Evolutionary conservation across 768 basidiomycete species (phyloP), one percentile per base, ranked within the genome.

Genomic region (Boletus tomentosulus): DNA sequence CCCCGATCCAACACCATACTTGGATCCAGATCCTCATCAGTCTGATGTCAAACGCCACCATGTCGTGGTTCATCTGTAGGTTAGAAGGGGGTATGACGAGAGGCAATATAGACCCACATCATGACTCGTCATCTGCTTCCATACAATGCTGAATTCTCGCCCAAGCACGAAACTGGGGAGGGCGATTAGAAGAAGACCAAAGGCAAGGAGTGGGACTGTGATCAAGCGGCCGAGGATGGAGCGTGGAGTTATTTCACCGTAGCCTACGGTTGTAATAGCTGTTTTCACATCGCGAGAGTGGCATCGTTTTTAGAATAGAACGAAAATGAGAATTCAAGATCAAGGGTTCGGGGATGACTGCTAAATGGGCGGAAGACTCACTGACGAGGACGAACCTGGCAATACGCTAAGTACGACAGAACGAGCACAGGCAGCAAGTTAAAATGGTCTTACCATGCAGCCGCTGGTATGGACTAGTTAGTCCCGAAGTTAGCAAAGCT

Each of bases 101-200:
- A 19, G 3, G 15, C 4, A 19, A 0, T 24, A 24, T 16, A 30
- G 15, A 43, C 76, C n/a, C 41, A 78, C 80, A 43, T 76, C 71
- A 46, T 76, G 68, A 19, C 66, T 71, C 1, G 77, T 78, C 89
- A 94, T 92, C 30, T 77, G 78, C 53, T 94, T 91, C 88, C 92
- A 97, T 1, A 94, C 89, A 12, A 86, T 74, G 55, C 90, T 91
- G 67, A 97, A 97, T 66, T 97, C 92, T 35, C 92, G 74, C 0
- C 93, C 93, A 13, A 97, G 82, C 1, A 97, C 93, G 64, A 97
- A 96, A 62, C 85, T 88, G 7, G 93, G 93, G 5, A 96, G 78
- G 0, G 93, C 94, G 64, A 97, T 93, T 39, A 95, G 77, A 0
- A 97, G 77, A 10, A 96, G 76, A 3, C 93, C 93, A 60, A 91